phyloP scores from a whole-genome alignment of 495 filamentous ascomycete genomes.

The Penicillium longicatenatum region DNA sequence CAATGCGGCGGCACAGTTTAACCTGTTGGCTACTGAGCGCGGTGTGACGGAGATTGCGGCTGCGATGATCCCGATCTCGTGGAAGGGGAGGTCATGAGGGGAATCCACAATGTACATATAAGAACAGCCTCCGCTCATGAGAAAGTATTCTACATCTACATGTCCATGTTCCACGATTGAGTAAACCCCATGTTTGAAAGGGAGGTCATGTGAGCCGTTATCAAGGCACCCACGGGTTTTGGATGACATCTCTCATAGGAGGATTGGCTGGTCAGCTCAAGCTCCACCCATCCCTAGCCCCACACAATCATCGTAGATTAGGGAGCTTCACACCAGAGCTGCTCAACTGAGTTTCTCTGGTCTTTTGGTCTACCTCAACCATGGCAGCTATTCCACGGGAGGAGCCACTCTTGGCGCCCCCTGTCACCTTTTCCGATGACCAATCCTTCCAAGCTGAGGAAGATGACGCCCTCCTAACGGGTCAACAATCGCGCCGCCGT shows the following conservation, averaged over 20 bases:
- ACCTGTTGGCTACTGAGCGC: slow-evolving; percentile 81
- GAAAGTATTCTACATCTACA: not conserved
- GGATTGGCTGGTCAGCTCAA: not conserved
- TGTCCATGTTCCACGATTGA: too few species aligned
- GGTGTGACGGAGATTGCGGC: slow-evolving; percentile 80
- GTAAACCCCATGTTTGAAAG: not conserved
- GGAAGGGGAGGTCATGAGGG: slow-evolving; percentile 55
- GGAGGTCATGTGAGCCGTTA: slow-evolving; percentile 3
- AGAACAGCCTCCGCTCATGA: not conserved
- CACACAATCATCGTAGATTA: not conserved
- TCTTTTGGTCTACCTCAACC: slow-evolving; percentile 11
- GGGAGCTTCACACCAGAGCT: not conserved
- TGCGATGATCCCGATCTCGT: slow-evolving; percentile 84
- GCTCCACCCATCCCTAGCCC: slow-evolving; percentile 5
- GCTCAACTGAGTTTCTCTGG: not conserved
- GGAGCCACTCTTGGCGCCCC: slow-evolving; percentile 47
- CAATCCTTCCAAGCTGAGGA: slow-evolving; percentile 54
- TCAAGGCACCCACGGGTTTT: not conserved
- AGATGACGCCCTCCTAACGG: slow-evolving; percentile 67
- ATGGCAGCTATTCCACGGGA: slow-evolving; percentile 42
- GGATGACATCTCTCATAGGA: not conserved
- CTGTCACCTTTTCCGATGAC: slow-evolving; percentile 40
- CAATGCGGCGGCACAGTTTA: slow-evolving; percentile 91
- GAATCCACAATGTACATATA: not conserved
- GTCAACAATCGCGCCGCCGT: slow-evolving; percentile 43